Base-by-base conservation (phyloP, 169 alveolate genomes). In the Plasmodium knowlesi region DNA sequence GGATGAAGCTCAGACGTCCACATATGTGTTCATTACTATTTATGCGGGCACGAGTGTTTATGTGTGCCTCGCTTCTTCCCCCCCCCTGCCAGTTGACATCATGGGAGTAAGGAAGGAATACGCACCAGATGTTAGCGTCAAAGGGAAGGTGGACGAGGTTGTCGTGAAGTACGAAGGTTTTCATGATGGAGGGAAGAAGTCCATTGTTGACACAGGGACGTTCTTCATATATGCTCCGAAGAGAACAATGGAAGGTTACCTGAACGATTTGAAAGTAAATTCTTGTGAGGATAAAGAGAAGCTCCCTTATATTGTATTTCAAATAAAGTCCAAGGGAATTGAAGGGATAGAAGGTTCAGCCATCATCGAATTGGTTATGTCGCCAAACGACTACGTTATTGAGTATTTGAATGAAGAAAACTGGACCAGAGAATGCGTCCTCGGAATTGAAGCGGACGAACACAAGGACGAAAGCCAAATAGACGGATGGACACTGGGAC, bases 351-450 rank as follows among this genome's bases (percentile, higher is more conserved):
- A 89, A 22, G 83, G 91, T 22, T 22, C 57, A 39, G 95, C 95
- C 67, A 67, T 72, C 46, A 92, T 96, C 32, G 85, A 93, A 86
- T 81, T 96, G 79, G 95, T 95, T 71, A 85, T 96, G 16, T 85
- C 94, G 6, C 97, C 97, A 14, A 83, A 96, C 57, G 97, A 96
- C 85, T 96, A 96, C 92, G 96, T 95, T n/a, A 82, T 96, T 43
- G 89, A 93, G 83, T 96, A 88, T 73, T 85, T 96, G 37, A 84
- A 89, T 41, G 61, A 78, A 34, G 37, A 39, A 6, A 89, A 78
- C 30, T 79, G 34, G 25, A 89, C 94, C 70, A 78, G 57, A 39
- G 91, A 83, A 39, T 96, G 97, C 72, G 83, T 93, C 30, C 71
- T 96, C 50, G 97, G 97, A 1, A 96, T 96, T 14, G 85, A 94